phyloP scores from a whole-genome alignment of 345 rosid genomes.

The Microcos paniculata region DNA sequence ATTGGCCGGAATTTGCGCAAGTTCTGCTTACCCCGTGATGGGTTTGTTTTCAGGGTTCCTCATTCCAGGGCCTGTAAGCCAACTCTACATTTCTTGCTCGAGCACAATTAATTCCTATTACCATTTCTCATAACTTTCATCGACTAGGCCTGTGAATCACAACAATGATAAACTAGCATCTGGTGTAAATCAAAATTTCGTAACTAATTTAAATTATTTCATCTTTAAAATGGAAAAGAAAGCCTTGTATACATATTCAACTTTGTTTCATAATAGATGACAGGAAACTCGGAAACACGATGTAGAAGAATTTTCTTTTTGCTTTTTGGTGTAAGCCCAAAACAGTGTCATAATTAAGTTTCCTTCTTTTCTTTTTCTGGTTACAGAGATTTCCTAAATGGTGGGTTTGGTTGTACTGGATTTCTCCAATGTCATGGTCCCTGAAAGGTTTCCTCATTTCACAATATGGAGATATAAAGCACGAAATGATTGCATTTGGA shows the following conservation, averaged over 20 bases:
- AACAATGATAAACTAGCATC: background rate
- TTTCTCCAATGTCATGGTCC: conserved; percentile 41
- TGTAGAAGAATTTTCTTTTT: background rate
- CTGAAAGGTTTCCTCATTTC: conserved; percentile 37
- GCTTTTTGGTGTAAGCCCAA: background rate
- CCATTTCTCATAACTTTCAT: background rate
- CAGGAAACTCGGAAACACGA: too few species aligned
- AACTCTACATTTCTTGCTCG: background rate
- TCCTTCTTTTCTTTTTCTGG: background rate
- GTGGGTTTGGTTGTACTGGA: conserved; percentile 50
- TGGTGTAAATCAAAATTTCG: background rate
- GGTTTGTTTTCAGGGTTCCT: conserved; percentile 45
- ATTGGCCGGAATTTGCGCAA: conserved; percentile 33
- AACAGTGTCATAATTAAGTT: background rate
- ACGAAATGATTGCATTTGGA: conserved; percentile 29
- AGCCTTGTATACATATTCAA: too few species aligned
- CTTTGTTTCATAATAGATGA: too few species aligned
- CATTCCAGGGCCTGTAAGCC: conserved; percentile 48
- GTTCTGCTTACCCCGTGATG: conserved; percentile 27
- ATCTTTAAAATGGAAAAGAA: too few species aligned
- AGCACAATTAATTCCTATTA: background rate
- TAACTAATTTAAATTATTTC: too few species aligned
- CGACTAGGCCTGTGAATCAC: background rate
- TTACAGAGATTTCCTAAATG: conserved; percentile 42
- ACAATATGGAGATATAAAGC: conserved; percentile 40